Conservation (phyloP, 73 alveolate genomes). For the Tetrahymena borealis region DNA sequence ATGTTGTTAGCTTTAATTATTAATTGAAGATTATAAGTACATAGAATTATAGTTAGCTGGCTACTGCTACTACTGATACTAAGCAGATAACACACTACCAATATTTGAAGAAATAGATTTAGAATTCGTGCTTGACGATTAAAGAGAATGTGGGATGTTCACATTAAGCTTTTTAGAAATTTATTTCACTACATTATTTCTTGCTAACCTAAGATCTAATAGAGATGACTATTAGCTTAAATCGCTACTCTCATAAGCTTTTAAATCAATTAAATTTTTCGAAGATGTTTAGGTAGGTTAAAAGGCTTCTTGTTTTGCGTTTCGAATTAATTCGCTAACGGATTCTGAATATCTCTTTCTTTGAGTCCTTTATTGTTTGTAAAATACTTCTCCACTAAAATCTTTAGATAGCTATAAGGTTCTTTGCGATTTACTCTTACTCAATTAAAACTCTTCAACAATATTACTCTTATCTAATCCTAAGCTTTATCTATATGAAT, state of each 20-base stretch:
- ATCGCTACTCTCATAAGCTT: not conserved
- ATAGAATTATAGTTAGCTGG: not conserved
- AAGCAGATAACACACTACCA: not conserved
- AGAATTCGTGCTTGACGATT: not conserved
- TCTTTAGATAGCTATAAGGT: not conserved
- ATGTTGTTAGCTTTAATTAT: not conserved
- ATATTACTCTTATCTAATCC: not conserved
- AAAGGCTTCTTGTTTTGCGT: not conserved
- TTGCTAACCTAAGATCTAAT: not conserved
- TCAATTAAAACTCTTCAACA: not conserved
- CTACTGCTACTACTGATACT: too few relatives aligned
- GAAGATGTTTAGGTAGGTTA: not conserved
- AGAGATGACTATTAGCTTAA: not conserved
- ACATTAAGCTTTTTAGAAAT: not conserved
- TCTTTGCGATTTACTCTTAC: too few relatives aligned
- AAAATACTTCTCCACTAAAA: not conserved
- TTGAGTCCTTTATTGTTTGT: not conserved
- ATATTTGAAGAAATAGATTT: not conserved
- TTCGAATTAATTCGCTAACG: not conserved
- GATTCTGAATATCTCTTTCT: not conserved
- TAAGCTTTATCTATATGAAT: not conserved
- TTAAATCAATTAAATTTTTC: not conserved
- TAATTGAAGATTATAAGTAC: not conserved
- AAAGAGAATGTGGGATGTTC: not conserved
- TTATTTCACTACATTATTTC: not conserved